Evolutionary conservation across 2,329 filamentous ascomycete genomes (phyloP), one percentile per base, ranked within the genome.

Genomic region (Diaporthe nobilis): DNA sequence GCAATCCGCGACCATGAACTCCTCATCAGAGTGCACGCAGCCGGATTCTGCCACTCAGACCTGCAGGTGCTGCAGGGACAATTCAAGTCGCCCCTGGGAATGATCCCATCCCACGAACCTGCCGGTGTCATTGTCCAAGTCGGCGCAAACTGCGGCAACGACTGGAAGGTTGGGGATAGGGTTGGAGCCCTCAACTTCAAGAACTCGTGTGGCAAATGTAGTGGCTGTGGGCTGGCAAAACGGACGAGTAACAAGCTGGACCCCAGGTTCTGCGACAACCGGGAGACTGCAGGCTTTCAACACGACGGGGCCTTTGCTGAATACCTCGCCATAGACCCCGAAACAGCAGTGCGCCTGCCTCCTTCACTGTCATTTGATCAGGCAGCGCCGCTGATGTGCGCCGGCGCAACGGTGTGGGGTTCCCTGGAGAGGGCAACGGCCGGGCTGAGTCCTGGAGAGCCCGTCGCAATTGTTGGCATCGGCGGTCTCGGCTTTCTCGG

Each of bases 41-140:
- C 83, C 9, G 82, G 83, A 1, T 85, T 84, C 77, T 85, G 84
- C 72, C 83, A 84, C 67, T 84, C 83, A 3, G 84, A 85, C 60
- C 77, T 83, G 12, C 84, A 85, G 72, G 83, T 83, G 12, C 74
- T 82, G 1, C 80, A 82, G 12, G 83, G 84, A 13, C 80, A 83
- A 28, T 84, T 82, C 75, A 71, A 73, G 3, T 80, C 81, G 2
- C 78, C 77, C 6, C 71, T 82, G 8, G 4, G 65, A 2, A 70
- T 70, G 65, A 55, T 70, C 47, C 65, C 65, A 8, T 70, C 65
- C 8, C 84, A 85, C 73, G 84, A 85, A 68, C 82, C 83, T 15
- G 82, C 83, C 6, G 84, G 84, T 3, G 78, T 80, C 0, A 51
- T 85, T 8, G 81, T 79, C 0, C 76, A 77, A 34, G 74, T 84